Evolutionary conservation across 2,329 filamentous ascomycete genomes (phyloP), one percentile per base, ranked within the genome.

Genomic region (Diaporthe vaccinii): DNA sequence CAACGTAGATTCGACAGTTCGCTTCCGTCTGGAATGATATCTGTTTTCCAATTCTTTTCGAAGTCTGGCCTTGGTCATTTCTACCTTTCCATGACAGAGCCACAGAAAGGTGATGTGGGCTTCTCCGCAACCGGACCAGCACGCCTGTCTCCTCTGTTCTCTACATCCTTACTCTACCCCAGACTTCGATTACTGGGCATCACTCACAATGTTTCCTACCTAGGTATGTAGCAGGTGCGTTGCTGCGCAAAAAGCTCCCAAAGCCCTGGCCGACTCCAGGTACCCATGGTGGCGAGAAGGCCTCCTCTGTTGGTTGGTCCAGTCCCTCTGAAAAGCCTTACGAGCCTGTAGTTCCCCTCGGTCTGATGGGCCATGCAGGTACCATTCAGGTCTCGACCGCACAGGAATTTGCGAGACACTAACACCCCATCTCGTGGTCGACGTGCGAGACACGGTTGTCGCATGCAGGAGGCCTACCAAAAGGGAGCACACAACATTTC

Each of bases 381-480:
- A 62, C 31, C 22, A 12, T 31, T 8, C 6, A 22, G 25, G 41
- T 9, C 41, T 46, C 7, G n/a, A 62, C 39, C 15, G 9, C 36
- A 14, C 9, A 14, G 28, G 25, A 34, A n/a, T 20, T 22, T n/a
- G 28, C 41, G 9, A 49, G 61, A 67, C 41, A 67, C 9, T 15
- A 31, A 17, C 25, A 34, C 34, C n/a, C 15, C 49, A 31, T 20
- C 4, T 20, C 4, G 6, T 34, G 15, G 15, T 12, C n/a, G 15
- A 57, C 39, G 20, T 1, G 31, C 36, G 67, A 55, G 53, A 46
- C 25, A 49, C 2, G 20, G 17, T 20, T 46, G 31, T 58, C 34
- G 36, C 68, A 71, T 71, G 68, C 68, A n/a, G 68, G 53, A 71
- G 68, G 53, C 68, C 68, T 59, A 44, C 68, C 36, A 36, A 31